phyloP scores from a whole-genome alignment of 345 rosid genomes.

The Hypericum androsaemum region DNA sequence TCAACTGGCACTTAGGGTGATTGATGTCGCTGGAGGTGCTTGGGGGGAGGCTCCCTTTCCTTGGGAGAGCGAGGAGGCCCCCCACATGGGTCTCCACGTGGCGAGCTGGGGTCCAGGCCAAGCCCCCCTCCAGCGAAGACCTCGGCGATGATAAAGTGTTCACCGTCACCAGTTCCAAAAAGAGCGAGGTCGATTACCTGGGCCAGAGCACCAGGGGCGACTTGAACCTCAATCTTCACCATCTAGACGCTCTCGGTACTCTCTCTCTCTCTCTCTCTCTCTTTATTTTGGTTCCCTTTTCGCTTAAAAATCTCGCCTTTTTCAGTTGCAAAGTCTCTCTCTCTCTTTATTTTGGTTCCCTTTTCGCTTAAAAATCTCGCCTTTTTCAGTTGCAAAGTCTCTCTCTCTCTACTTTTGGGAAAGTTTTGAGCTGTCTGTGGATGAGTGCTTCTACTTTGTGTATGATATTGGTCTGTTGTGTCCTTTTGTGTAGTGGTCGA shows the following conservation, averaged over 20 bases:
- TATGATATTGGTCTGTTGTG: too few species aligned
- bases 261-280: background rate
- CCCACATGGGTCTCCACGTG: background rate
- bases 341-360: background rate
- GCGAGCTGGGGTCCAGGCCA: conserved; percentile 9
- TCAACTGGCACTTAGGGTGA: too few species aligned
- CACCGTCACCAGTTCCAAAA: conserved; percentile 56
- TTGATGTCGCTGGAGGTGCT: too few species aligned
- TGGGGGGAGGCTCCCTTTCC: too few species aligned
- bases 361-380: background rate
- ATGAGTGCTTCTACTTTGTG: too few species aligned
- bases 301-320: background rate
- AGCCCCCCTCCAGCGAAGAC: background rate
- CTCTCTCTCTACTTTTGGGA: background rate
- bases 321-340: conserved; percentile 4
- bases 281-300: background rate
- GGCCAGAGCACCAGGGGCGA: conserved; percentile 95
- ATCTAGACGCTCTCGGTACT: conserved; percentile 47
- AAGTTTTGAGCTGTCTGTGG: too few species aligned
- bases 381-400: conserved; percentile 4
- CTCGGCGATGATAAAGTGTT: conserved; percentile 41
- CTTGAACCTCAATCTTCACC: conserved; percentile 67
- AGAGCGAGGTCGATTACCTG: conserved; percentile 70
- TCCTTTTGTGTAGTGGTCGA: conserved; percentile 32
- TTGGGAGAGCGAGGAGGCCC: too few species aligned